Conservation (phyloP, 306 rosid genomes). For the Vicia faba region DNA sequence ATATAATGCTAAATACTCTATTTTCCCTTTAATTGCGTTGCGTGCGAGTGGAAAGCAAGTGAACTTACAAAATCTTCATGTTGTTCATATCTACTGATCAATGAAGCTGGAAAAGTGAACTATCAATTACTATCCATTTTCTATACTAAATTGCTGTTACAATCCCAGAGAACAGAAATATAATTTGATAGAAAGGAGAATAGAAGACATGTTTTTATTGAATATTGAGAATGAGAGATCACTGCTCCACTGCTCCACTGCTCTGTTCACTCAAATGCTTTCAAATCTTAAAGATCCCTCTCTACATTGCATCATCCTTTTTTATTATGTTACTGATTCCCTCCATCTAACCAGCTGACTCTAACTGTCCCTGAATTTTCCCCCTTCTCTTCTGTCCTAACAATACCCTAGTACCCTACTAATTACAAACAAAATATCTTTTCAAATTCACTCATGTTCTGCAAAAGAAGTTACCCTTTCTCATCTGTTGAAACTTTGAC, state of each 20-base stretch:
- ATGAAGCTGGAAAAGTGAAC: conserved; percentile 17
- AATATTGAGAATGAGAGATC: conserved; percentile 18
- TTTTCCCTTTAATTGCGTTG: conserved; percentile 24
- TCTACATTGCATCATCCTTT: conserved; percentile 4
- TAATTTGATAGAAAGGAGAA: not conserved
- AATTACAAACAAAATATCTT: conserved; percentile 13
- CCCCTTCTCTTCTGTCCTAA: not conserved
- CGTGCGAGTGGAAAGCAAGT: not conserved
- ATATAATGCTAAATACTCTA: conserved; percentile 10
- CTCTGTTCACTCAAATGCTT: not conserved
- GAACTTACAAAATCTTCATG: conserved; percentile 1
- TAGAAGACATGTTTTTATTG: not conserved
- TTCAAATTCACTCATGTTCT: not conserved
- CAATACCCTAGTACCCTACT: not conserved
- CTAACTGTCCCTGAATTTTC: not conserved
- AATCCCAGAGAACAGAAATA: not conserved
- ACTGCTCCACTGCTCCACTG: not conserved
- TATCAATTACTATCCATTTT: conserved; percentile 16
- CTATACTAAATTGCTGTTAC: not conserved
- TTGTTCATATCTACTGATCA: conserved; percentile 7
- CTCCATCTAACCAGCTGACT: not conserved
- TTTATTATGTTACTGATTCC: not conserved
- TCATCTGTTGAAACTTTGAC: not conserved
- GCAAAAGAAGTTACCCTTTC: not conserved
- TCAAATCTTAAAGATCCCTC: conserved; percentile 1